phyloP scores from a whole-genome alignment of 163 green algal genomes.

The Scenedesmus sp. region DNA sequence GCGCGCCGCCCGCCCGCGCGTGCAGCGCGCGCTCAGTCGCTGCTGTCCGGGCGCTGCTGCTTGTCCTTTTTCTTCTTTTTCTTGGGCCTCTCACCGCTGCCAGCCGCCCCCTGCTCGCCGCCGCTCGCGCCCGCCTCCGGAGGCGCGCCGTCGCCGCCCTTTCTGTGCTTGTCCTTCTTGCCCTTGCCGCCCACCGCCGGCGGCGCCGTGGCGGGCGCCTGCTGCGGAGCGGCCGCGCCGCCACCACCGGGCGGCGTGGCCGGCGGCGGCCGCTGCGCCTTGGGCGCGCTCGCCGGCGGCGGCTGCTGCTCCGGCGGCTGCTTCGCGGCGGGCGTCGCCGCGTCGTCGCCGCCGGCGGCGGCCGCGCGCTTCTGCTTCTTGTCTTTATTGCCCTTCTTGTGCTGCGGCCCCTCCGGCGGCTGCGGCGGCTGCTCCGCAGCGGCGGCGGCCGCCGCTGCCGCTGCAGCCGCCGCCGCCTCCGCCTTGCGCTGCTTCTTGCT shows the following conservation, averaged over 20 bases:
- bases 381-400: background rate
- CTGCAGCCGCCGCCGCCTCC: conserved; percentile 18
- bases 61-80: conserved; percentile 36
- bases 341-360: too few species aligned
- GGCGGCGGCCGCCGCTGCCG: background rate
- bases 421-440: background rate
- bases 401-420: background rate
- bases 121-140: too few species aligned
- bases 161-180: too few species aligned
- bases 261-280: background rate
- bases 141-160: too few species aligned
- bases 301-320: background rate
- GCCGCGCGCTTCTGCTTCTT: background rate
- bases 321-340: background rate
- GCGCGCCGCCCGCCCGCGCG: too few species aligned
- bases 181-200: background rate
- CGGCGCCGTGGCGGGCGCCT: too few species aligned
- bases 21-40: too few species aligned
- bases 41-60: background rate
- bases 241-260: too few species aligned
- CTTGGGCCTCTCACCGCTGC: too few species aligned
- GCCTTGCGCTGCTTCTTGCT: conserved; percentile 1
- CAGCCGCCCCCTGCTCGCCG: too few species aligned
- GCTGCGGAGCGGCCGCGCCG: too few species aligned
- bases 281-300: background rate